Percentiles rank a stretch among this genome's conserved stretches.
These are phyloP conservation scores for Podospora anserina DNA, from an alignment of 495 filamentous ascomycete genomes.

Conservation along the genomic window DNA sequence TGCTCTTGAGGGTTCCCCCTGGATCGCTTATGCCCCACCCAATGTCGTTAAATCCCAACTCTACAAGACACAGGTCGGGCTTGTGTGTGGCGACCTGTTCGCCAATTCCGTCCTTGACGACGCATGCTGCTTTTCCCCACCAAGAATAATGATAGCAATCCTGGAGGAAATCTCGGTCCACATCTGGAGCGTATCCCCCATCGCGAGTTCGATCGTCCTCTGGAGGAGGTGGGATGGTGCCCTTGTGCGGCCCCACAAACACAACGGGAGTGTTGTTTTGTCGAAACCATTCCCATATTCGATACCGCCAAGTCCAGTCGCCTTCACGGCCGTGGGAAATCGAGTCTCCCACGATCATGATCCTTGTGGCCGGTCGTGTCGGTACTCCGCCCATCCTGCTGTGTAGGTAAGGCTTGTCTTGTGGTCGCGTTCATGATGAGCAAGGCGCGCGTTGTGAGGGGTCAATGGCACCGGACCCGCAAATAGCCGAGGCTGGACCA, in stretches of 20 bases:
- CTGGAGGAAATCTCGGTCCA: constrained; percentile 24
- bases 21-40: constrained; percentile 32
- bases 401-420: not conserved
- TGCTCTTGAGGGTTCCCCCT: constrained; percentile 23
- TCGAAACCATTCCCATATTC: constrained; percentile 35
- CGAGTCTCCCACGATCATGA: constrained; percentile 40
- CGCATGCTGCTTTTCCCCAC: constrained; percentile 26
- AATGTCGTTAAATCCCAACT: constrained; percentile 42
- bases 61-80: constrained; percentile 35
- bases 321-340: constrained; percentile 40
- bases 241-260: constrained; percentile 38
- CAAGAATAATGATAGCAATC: constrained; percentile 25
- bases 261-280: constrained; percentile 17
- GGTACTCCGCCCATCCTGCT: not conserved
- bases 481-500: not conserved
- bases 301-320: constrained; percentile 41
- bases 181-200: constrained; percentile 31
- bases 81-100: constrained; percentile 41
- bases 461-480: not conserved
- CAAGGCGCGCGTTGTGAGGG: not conserved
- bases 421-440: not conserved
- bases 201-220: constrained; percentile 14
- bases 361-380: constrained; percentile 12
- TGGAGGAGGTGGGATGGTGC: constrained; percentile 28
- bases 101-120: constrained; percentile 40